Percentiles rank a stretch among this genome's conserved stretches.
Conservation (phyloP, 2,329 filamentous ascomycete species). For the Calonectria pauciramosa region DNA sequence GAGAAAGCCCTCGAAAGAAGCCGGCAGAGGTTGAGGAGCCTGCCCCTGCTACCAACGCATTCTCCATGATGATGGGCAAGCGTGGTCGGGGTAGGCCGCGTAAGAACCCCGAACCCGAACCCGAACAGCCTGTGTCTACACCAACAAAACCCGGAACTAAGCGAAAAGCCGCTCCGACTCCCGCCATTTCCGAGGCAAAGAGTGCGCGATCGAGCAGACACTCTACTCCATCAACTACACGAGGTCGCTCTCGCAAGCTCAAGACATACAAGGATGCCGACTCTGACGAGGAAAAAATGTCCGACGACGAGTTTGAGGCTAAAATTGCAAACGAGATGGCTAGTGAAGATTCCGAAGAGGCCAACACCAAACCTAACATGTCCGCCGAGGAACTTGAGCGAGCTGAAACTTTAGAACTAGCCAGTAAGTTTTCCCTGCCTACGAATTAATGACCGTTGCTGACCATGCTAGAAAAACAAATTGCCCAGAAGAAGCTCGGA, state of each 20-base stretch:
- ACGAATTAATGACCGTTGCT: constrained; percentile 36
- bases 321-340: constrained; percentile 76
- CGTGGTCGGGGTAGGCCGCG: constrained; percentile 41
- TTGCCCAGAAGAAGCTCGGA: constrained; percentile 91
- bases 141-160: constrained; percentile 44
- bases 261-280: constrained; percentile 68
- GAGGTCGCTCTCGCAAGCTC: constrained; percentile 64
- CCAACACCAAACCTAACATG: constrained; percentile 42
- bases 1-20: constrained; percentile 52
- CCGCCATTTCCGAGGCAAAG: constrained; percentile 66
- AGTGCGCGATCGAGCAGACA: constrained; percentile 81
- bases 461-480: constrained; percentile 75
- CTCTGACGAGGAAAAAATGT: constrained; percentile 74
- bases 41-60: constrained; percentile 58
- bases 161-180: constrained; percentile 49
- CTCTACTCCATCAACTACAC: constrained; percentile 77
- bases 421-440: constrained; percentile 67
- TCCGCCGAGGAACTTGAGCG: constrained; percentile 74
- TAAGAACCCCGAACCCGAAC: constrained; percentile 42
- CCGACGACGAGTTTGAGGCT: constrained; percentile 87
- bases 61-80: constrained; percentile 68
- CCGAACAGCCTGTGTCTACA: constrained; percentile 33
- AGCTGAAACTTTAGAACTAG: constrained; percentile 78
- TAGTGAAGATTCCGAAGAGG: constrained; percentile 53
- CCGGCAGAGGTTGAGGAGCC: constrained; percentile 41